Percentiles rank a stretch among this genome's conserved stretches.
phyloP scores from a whole-genome alignment of 1,284 basidiomycete genomes.

The Athelia psychrophila region DNA sequence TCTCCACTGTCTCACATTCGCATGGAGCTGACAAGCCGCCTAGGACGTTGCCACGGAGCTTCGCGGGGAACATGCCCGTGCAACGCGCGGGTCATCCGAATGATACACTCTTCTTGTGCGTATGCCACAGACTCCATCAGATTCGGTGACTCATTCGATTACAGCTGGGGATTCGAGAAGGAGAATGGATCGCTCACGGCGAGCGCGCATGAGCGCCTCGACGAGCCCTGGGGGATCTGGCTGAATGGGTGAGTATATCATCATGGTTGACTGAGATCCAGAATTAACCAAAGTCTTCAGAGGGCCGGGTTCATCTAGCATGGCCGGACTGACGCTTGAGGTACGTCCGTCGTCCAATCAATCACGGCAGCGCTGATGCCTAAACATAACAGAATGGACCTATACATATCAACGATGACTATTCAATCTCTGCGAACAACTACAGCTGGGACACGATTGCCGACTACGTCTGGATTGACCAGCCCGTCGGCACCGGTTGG shows the following conservation, averaged over 20 bases:
- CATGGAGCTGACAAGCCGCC: no score
- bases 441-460: slow-evolving; percentile 58
- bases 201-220: slow-evolving; percentile 19
- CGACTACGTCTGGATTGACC: slow-evolving; percentile 73
- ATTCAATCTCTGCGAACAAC: slow-evolving; percentile 45
- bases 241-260: slow-evolving; percentile 62
- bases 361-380: not conserved
- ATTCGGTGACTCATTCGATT: no score
- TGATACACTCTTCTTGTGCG: slow-evolving; percentile 63
- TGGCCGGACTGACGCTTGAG: slow-evolving; percentile 63
- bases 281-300: not conserved
- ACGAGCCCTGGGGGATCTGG: slow-evolving; percentile 75
- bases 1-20: no score
- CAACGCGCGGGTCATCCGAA: slow-evolving; percentile 64
- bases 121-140: no score
- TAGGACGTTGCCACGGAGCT: slow-evolving; percentile 44
- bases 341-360: slow-evolving; percentile 28
- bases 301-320: slow-evolving; percentile 66
- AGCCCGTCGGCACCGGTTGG: slow-evolving; percentile 66
- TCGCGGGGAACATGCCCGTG: slow-evolving; percentile 68
- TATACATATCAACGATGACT: slow-evolving; percentile 49
- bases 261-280: slow-evolving; percentile 1
- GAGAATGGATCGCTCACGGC: slow-evolving; percentile 55
- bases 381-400: slow-evolving; percentile 56
- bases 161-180: slow-evolving; percentile 56